Evolutionary conservation across 2,329 filamentous ascomycete species (phyloP), one percentile per base, ranked within the genome.

Genomic region (Clarireedia hainanense): DNA sequence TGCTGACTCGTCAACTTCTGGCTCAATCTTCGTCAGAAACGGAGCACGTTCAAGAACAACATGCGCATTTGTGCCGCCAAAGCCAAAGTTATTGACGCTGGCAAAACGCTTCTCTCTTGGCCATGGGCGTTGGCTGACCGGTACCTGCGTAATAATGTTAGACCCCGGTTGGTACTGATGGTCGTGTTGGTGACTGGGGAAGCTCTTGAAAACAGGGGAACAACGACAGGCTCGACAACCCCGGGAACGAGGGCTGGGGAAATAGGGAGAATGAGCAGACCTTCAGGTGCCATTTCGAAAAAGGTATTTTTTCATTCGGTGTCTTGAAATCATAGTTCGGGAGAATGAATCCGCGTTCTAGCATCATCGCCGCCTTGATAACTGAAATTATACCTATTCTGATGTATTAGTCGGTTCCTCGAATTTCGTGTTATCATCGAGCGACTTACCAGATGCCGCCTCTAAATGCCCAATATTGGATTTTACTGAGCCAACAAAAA

Each of bases 401-500:
- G 15, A 10, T 5, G 24, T 14, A 23, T 57, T 55, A 56, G 48
- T 23, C 14, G 45, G 47, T 27, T 34, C 24, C 9, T 10, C 9
- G 4, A 24, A 20, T 36, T 12, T n/a, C 6, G 3, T 5, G 7
- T 9, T 14, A 20, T 5, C 14, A 17, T 9, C 40, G 15, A 26
- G 9, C 26, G 20, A 56, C 58, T 51, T 24, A 62, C 64, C 64
- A 37, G 61, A 62, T 4, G 61, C 58, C 14, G 57, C 72, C 59
- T 78, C 76, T 0, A 65, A 61, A 58, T 80, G 76, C 0, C 76
- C 76, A 17, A 75, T 50, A 43, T 74, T 73, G 5, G 70, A 61
- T 58, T 75, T 74, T 14, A 72, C 17, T 2, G 56, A 57, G 4
- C 56, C 51, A 36, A 57, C 26, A 12, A 48, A 40, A 4, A 57